These are phyloP conservation scores for Chaetomium strumarium DNA, from an alignment of 2,329 filamentous ascomycete genomes.

Conservation along the genomic window DNA sequence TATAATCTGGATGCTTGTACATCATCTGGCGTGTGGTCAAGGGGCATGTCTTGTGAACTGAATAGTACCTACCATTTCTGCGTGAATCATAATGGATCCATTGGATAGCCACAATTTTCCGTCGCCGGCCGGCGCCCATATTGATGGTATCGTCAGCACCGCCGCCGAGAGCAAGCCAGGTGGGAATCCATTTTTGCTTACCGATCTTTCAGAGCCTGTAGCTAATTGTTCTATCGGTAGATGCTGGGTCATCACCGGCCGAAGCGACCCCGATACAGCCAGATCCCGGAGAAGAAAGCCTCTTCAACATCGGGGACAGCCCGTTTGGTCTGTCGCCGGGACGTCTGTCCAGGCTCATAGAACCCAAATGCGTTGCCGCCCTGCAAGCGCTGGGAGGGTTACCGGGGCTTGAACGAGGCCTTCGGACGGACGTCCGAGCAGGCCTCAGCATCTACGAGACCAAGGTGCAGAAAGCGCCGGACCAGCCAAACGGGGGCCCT, in stretches of 20 bases:
- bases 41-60: too few species aligned
- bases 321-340: conserved; percentile 69
- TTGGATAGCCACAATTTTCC: neutral
- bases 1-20: too few species aligned
- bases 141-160: neutral
- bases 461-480: conserved; percentile 38
- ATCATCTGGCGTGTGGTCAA: too few species aligned
- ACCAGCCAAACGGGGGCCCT: neutral
- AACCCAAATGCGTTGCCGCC: conserved; percentile 70
- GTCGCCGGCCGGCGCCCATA: neutral
- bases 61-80: too few species aligned
- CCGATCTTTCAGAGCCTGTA: neutral
- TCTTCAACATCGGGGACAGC: conserved; percentile 62
- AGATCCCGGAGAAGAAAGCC: conserved; percentile 64
- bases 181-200: neutral
- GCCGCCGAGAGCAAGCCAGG: neutral
- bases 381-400: conserved; percentile 72
- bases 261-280: conserved; percentile 33
- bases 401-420: conserved; percentile 64
- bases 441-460: conserved; percentile 68
- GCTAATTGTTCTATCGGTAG: neutral
- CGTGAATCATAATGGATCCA: neutral
- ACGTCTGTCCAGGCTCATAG: conserved; percentile 69
- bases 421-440: conserved; percentile 57
- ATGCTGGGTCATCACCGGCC: conserved; percentile 35